A percentile compares a stretch with the other conserved stretches of the same genome.
Evolutionary conservation across 345 rosid species (phyloP).

Genomic region (Luvunga scandens): DNA sequence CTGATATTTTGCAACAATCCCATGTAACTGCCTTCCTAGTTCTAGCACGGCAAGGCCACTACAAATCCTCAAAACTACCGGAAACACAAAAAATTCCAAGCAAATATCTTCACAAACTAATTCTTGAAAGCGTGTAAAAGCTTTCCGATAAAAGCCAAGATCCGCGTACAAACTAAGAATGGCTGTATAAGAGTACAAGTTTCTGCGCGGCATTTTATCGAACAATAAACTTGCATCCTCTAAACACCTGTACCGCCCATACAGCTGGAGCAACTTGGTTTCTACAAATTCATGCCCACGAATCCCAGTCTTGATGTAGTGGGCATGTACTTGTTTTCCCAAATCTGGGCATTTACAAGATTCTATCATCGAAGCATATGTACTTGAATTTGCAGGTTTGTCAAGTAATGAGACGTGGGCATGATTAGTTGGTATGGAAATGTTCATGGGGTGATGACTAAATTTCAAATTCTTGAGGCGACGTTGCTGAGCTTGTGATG

Average conservation of each 20-base stretch:
- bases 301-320: conserved; percentile 43
- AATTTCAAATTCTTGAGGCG: neutral
- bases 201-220: conserved; percentile 42
- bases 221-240: conserved; percentile 39
- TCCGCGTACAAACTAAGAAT: conserved; percentile 41
- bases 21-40: conserved; percentile 46
- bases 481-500: neutral
- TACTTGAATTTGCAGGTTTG: conserved; percentile 28
- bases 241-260: conserved; percentile 34
- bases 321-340: conserved; percentile 54
- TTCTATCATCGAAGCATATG: conserved; percentile 49
- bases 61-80: conserved; percentile 43
- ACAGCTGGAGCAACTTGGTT: conserved; percentile 61
- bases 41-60: conserved; percentile 36
- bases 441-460: neutral
- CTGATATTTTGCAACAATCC: conserved; percentile 36
- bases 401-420: conserved; percentile 18
- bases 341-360: conserved; percentile 37
- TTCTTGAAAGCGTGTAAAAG: conserved; percentile 27
- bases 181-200: conserved; percentile 50
- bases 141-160: conserved; percentile 38
- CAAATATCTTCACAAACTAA: conserved; percentile 29
- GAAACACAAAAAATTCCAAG: conserved; percentile 47
- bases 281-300: conserved; percentile 49
- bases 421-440: neutral